phyloP scores from a whole-genome alignment of 2,329 filamentous ascomycete genomes.

The Bipolaris cookei region DNA sequence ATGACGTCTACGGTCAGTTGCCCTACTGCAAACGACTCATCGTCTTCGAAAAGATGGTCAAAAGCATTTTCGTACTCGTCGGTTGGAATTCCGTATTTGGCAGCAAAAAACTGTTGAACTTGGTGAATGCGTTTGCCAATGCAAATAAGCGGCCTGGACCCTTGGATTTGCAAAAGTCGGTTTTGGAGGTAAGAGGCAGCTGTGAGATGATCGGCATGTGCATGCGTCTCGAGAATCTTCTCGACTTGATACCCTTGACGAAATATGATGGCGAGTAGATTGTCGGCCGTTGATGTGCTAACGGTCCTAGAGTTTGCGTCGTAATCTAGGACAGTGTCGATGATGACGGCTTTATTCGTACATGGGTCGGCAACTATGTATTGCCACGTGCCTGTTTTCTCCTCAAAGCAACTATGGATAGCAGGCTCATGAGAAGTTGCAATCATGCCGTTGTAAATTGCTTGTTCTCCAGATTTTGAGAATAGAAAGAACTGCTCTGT shows the following conservation, averaged over 20 bases:
- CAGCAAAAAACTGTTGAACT: slow-evolving; percentile 60
- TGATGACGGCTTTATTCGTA: slow-evolving; percentile 60
- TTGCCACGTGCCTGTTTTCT: slow-evolving; percentile 62
- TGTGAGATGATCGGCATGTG: slow-evolving; percentile 66
- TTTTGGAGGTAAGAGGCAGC: slow-evolving; percentile 64
- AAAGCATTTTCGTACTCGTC: slow-evolving; percentile 58
- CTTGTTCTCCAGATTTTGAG: neutral
- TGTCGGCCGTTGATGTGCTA: slow-evolving; percentile 61
- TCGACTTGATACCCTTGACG: slow-evolving; percentile 57
- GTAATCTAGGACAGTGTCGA: slow-evolving; percentile 68
- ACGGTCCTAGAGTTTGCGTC: slow-evolving; percentile 55
- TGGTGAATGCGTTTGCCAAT: slow-evolving; percentile 62
- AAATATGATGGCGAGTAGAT: slow-evolving; percentile 54
- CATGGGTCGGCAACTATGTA: slow-evolving; percentile 64
- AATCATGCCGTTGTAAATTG: neutral
- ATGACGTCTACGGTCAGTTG: slow-evolving; percentile 54
- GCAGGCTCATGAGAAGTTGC: slow-evolving; percentile 9
- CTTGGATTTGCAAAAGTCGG: slow-evolving; percentile 44
- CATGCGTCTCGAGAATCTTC: slow-evolving; percentile 67
- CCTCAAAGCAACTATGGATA: slow-evolving; percentile 46
- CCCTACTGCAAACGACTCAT: slow-evolving; percentile 62
- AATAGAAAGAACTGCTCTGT: neutral
- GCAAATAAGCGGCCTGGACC: slow-evolving; percentile 54
- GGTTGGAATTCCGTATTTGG: slow-evolving; percentile 55
- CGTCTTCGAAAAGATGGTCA: slow-evolving; percentile 61